Conservation (phyloP, 2,329 filamentous ascomycete species). For the Clarireedia paspali region DNA sequence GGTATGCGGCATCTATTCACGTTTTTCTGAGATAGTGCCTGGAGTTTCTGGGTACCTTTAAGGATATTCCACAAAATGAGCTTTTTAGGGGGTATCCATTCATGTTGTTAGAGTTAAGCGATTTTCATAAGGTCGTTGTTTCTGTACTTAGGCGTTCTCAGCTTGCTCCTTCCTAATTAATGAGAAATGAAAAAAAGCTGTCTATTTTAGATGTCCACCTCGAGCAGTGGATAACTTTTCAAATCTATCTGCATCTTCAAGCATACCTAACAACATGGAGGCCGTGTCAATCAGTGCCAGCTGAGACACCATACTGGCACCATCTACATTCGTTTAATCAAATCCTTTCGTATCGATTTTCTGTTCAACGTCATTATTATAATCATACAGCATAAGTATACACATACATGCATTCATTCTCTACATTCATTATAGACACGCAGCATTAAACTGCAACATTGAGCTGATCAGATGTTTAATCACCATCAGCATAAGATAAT, state of each 20-base stretch:
- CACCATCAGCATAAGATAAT: neutral
- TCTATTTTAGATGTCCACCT: neutral
- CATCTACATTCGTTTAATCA: slow-evolving; percentile 3
- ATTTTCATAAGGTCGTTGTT: neutral
- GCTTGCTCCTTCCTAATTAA: slow-evolving; percentile 8
- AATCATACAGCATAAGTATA: neutral
- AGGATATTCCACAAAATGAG: neutral
- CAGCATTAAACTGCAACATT: neutral
- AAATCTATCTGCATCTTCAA: neutral
- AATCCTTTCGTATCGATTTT: neutral
- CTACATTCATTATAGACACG: neutral
- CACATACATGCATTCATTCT: neutral
- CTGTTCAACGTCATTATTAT: no score
- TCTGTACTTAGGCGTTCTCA: slow-evolving; percentile 3
- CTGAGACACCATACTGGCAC: slow-evolving; percentile 7
- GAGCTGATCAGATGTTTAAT: no score
- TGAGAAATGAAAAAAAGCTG: slow-evolving; percentile 7
- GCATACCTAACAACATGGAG: slow-evolving; percentile 1
- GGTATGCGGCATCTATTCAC: neutral
- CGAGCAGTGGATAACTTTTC: neutral
- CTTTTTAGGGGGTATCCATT: slow-evolving; percentile 1
- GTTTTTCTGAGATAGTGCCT: neutral
- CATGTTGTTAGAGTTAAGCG: neutral
- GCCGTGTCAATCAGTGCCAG: slow-evolving; percentile 3
- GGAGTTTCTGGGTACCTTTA: neutral